Evolutionary conservation across 495 filamentous ascomycete genomes (phyloP), one percentile per base, ranked within the genome.

Genomic region (Tuber calosporum): DNA sequence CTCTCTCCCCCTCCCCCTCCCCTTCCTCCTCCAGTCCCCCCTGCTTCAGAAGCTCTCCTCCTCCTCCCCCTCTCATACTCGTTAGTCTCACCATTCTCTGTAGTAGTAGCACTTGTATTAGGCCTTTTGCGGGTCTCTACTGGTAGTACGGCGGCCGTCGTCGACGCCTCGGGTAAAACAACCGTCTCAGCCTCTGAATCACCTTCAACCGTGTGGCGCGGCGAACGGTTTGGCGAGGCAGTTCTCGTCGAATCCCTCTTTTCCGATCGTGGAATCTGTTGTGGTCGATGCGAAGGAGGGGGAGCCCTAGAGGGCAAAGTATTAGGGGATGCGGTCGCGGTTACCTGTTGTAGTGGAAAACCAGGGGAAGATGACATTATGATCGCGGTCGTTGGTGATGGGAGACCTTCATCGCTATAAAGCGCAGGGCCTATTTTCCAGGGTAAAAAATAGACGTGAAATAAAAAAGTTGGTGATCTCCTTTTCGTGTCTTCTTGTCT

Each of bases 291-390:
- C 22, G 30, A 66, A 70, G 26, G 17, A 22, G 13, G 68, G 13
- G n/a, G 71, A 9, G 38, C 38, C 67, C 38, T 34, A 6, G 42
- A 66, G 36, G 38, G 72, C 26, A 62, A 15, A 34, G 53, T 34
- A 19, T 62, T 62, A 1, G 53, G n/a, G 53, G 53, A 34, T 62
- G 53, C 53, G 13, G 53, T 62, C 53, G 26, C 26, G 26, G 53
- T 34, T 62, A 62, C 26, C 67, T 66, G 77, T 76, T 79, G 77
- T 73, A 69, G 69, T 79, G 77, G 78, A 79, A 79, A 77, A 76
- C 78, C 78, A 77, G 72, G 79, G 78, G 72, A 68, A 75, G 79
- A 80, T 70, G 79, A 80, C 79, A 80, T 80, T 78, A 79, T 78
- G 75, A 79, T 79, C 77, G 76, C 77, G 74, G 77, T 76, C 69